These are phyloP conservation scores for Orbilia brochopaga DNA, from an alignment of 2,329 filamentous ascomycete species.

Conservation along the genomic window DNA sequence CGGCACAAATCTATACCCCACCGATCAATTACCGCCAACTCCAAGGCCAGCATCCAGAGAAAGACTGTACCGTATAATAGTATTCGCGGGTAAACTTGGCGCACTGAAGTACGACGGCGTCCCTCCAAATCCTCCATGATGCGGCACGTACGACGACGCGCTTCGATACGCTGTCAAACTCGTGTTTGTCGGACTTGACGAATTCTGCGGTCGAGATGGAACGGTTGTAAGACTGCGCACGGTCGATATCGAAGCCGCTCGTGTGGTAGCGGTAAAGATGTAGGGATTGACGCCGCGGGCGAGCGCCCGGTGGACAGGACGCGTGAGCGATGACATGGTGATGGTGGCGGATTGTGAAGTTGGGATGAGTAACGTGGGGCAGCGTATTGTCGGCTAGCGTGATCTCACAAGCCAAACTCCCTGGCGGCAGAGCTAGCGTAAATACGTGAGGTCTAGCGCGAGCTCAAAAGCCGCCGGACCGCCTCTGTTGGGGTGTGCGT, in stretches of 20 bases:
- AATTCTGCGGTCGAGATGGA: conserved; percentile 31
- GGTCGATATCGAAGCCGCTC: conserved; percentile 34
- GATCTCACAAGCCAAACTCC: no score
- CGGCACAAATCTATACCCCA: conserved; percentile 74
- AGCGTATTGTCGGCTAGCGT: no score
- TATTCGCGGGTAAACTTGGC: conserved; percentile 79
- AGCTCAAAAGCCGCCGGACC: no score
- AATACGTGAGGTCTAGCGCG: no score
- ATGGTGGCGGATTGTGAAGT: conserved; percentile 1
- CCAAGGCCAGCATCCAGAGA: not conserved
- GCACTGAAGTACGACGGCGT: conserved; percentile 37
- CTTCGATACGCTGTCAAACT: conserved; percentile 16
- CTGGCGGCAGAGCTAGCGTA: no score
- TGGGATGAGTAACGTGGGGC: conserved; percentile 20
- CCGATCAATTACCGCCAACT: not conserved
- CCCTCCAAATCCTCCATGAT: conserved; percentile 5
- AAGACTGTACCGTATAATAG: conserved; percentile 70
- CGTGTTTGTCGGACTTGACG: not conserved
- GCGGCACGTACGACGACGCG: conserved; percentile 28
- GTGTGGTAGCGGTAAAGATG: conserved; percentile 12
- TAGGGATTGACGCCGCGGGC: conserved; percentile 7
- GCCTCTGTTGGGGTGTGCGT: no score
- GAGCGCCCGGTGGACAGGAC: conserved; percentile 25
- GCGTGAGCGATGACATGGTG: conserved; percentile 26
- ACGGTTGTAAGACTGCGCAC: conserved; percentile 22